These are phyloP conservation scores for Rutstroemia sydowiana DNA, from an alignment of 2,329 filamentous ascomycete genomes.

Conservation along the genomic window DNA sequence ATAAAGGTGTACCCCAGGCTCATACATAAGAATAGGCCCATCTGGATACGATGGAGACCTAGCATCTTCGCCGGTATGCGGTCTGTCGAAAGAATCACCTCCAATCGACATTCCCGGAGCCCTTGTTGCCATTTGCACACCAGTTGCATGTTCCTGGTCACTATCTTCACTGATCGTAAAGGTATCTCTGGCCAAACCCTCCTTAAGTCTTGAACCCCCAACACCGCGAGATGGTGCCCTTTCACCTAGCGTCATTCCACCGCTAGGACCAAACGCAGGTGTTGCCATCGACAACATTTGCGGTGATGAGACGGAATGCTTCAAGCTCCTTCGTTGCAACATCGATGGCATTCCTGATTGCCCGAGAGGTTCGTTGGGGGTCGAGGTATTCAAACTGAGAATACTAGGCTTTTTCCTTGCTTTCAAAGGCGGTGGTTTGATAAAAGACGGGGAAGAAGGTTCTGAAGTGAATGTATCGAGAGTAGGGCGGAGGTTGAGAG, in stretches of 20 bases:
- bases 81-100: constrained; percentile 56
- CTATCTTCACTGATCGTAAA: constrained; percentile 30
- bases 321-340: constrained; percentile 53
- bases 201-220: constrained; percentile 26
- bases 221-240: constrained; percentile 16
- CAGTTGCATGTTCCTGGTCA: constrained; percentile 44
- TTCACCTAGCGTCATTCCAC: constrained; percentile 57
- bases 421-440: constrained; percentile 67
- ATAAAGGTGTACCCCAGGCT: constrained; percentile 70
- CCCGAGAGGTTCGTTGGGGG: constrained; percentile 49
- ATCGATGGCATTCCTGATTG: constrained; percentile 52
- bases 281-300: constrained; percentile 50
- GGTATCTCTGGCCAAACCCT: constrained; percentile 21
- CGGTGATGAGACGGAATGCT: constrained; percentile 61
- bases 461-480: constrained; percentile 40
- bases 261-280: constrained; percentile 51
- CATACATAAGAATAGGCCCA: constrained; percentile 75
- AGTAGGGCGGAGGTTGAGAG: constrained; percentile 59
- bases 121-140: constrained; percentile 54
- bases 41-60: constrained; percentile 79
- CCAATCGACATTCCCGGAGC: constrained; percentile 41
- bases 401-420: constrained; percentile 65
- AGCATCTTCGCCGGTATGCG: constrained; percentile 68
- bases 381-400: constrained; percentile 67
- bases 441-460: constrained; percentile 65